These are phyloP conservation scores for Thinopyrum elongatum DNA, from an alignment of 176 grass and related monocot species.

Conservation along the genomic window DNA sequence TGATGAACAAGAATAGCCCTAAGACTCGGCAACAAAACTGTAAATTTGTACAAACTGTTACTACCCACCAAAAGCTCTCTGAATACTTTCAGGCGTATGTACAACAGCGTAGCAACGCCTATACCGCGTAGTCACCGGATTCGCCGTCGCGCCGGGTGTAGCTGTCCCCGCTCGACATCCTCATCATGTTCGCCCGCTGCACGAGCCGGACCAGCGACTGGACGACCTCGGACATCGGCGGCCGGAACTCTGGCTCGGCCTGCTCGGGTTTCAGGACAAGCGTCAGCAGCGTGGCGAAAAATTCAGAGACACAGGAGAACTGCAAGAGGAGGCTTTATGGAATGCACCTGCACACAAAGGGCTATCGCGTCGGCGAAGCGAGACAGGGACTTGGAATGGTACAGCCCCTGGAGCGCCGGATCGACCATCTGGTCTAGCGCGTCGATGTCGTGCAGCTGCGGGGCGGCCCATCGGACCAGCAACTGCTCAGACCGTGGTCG, in stretches of 20 bases:
- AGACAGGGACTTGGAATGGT: constrained; percentile 88
- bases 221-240: constrained; percentile 75
- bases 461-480: constrained; percentile 69
- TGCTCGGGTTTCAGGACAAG: constrained; percentile 22
- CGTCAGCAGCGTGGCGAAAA: neutral
- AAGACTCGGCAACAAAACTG: neutral
- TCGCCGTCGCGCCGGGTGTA: neutral
- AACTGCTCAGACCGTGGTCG: constrained; percentile 62
- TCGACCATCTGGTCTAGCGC: constrained; percentile 89
- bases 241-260: constrained; percentile 75
- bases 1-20: neutral
- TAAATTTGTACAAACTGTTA: neutral
- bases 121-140: constrained; percentile 29
- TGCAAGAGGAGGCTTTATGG: neutral
- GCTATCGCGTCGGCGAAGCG: constrained; percentile 89
- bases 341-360: constrained; percentile 77
- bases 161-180: neutral
- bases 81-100: neutral
- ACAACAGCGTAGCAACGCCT: neutral
- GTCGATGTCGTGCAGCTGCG: constrained; percentile 91
- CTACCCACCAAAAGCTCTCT: neutral
- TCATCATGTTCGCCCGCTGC: constrained; percentile 42
- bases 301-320: neutral
- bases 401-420: constrained; percentile 78
- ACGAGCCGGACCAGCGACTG: constrained; percentile 58